Evolutionary conservation across 2,329 filamentous ascomycete species (phyloP).

Genomic region (Cladosporium sp.): DNA sequence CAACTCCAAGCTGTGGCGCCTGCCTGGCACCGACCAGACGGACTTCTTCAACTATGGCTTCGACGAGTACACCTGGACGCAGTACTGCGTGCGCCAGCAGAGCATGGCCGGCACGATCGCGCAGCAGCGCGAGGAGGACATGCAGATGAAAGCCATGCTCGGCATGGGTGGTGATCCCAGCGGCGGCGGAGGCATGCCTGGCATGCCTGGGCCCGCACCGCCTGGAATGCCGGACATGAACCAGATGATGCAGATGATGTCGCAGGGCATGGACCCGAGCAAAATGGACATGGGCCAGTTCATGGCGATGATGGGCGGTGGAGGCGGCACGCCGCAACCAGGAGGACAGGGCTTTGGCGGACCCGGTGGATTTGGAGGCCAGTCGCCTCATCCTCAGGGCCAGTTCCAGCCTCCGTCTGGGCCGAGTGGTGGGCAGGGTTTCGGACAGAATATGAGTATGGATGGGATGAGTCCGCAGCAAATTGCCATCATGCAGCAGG

Average conservation of each 20-base stretch:
- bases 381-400: slow-evolving; percentile 8
- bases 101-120: slow-evolving; percentile 73
- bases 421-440: slow-evolving; percentile 8
- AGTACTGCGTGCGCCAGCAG: slow-evolving; percentile 89
- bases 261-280: slow-evolving; percentile 52
- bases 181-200: slow-evolving; percentile 39
- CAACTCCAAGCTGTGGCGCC: slow-evolving; percentile 87
- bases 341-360: slow-evolving; percentile 25
- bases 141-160: slow-evolving; percentile 62
- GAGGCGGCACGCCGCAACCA: slow-evolving; percentile 23
- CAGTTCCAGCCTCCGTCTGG: slow-evolving; percentile 16
- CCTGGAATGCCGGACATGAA: slow-evolving; percentile 50
- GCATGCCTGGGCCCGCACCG: slow-evolving; percentile 40
- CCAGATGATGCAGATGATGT: slow-evolving; percentile 60
- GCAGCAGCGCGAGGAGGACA: slow-evolving; percentile 72
- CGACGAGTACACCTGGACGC: slow-evolving; percentile 96
- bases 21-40: slow-evolving; percentile 88
- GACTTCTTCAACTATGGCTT: slow-evolving; percentile 99
- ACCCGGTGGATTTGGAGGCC: slow-evolving; percentile 19
- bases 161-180: slow-evolving; percentile 48
- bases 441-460: slow-evolving; percentile 23
- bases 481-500: slow-evolving; percentile 38
- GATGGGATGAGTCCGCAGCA: slow-evolving; percentile 39
- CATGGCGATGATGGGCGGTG: slow-evolving; percentile 54
- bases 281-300: slow-evolving; percentile 56